Evolutionary conservation across 2,329 filamentous ascomycete genomes (phyloP).

Genomic region (Aspergillus pseudoglaucus): DNA sequence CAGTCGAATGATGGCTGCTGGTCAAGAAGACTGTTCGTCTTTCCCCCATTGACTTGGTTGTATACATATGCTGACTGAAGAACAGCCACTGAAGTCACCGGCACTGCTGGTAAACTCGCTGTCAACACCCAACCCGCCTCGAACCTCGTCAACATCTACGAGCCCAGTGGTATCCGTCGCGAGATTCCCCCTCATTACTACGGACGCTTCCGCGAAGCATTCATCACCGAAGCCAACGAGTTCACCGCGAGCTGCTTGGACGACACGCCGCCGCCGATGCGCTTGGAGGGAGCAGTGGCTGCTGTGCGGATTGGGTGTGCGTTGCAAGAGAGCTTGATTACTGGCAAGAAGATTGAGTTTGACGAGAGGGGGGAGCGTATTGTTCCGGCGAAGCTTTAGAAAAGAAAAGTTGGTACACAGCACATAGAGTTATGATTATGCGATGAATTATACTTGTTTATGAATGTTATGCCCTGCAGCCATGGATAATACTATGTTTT

Average conservation of each 20-base stretch:
- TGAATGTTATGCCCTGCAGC: background rate
- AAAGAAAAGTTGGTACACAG: background rate
- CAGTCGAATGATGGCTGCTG: constrained; percentile 59
- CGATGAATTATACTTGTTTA: background rate
- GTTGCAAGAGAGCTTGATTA: constrained; percentile 46
- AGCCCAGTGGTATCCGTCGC: constrained; percentile 47
- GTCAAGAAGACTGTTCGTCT: constrained; percentile 51
- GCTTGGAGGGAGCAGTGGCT: constrained; percentile 50
- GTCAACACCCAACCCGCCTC: constrained; percentile 53
- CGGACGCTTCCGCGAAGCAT: constrained; percentile 55
- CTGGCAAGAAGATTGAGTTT: constrained; percentile 23
- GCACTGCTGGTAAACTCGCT: constrained; percentile 55
- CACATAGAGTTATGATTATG: background rate
- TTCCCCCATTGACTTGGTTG: background rate
- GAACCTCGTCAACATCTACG: constrained; percentile 50
- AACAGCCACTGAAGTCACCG: constrained; percentile 53
- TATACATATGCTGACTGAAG: background rate
- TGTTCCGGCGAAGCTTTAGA: constrained; percentile 34
- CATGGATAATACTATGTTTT: no score
- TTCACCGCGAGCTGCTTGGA: constrained; percentile 55
- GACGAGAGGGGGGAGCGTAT: constrained; percentile 45
- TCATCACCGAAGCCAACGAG: constrained; percentile 56
- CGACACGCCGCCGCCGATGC: constrained; percentile 47
- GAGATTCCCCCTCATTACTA: constrained; percentile 58
- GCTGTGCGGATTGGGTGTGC: constrained; percentile 52